phyloP scores from a whole-genome alignment of 2,329 filamentous ascomycete genomes.

The Furcasterigmium furcatum region DNA sequence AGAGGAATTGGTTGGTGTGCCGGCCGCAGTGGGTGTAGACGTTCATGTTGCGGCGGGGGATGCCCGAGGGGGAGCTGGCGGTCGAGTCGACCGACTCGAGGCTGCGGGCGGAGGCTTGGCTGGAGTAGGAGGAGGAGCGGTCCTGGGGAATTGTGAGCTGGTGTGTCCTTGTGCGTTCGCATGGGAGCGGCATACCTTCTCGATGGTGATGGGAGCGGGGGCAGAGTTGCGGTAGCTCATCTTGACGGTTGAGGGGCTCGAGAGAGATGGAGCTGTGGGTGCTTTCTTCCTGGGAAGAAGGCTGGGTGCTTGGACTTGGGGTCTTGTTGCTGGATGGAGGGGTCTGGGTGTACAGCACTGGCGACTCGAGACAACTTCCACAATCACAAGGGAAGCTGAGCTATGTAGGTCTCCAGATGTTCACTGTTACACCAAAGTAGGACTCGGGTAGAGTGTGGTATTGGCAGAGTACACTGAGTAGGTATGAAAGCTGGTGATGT shows the following conservation, averaged over 20 bases:
- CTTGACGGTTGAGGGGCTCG: neutral
- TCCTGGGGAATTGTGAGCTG: constrained; percentile 5
- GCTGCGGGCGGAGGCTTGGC: constrained; percentile 19
- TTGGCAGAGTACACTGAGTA: neutral
- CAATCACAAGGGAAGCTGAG: neutral
- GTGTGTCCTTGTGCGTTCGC: neutral
- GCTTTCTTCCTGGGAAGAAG: too few relatives aligned
- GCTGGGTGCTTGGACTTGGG: neutral
- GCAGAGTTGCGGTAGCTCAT: constrained; percentile 3
- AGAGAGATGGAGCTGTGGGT: too few relatives aligned
- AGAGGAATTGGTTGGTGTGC: constrained; percentile 51
- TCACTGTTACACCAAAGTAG: neutral
- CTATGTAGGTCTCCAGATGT: neutral
- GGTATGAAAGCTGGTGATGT: neutral
- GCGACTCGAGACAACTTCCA: neutral
- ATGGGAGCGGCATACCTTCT: constrained; percentile 1
- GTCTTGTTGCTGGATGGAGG: neutral
- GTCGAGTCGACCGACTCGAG: constrained; percentile 6
- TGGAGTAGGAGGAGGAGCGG: constrained; percentile 22
- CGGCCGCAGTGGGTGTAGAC: constrained; percentile 53
- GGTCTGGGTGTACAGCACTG: neutral
- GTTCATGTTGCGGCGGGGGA: constrained; percentile 28
- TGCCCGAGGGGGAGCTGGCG: neutral
- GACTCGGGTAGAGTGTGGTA: neutral
- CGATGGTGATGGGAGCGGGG: constrained; percentile 1